These are phyloP conservation scores for Asterochloris erici DNA, from an alignment of 139 green algal genomes.

Conservation along the genomic window DNA sequence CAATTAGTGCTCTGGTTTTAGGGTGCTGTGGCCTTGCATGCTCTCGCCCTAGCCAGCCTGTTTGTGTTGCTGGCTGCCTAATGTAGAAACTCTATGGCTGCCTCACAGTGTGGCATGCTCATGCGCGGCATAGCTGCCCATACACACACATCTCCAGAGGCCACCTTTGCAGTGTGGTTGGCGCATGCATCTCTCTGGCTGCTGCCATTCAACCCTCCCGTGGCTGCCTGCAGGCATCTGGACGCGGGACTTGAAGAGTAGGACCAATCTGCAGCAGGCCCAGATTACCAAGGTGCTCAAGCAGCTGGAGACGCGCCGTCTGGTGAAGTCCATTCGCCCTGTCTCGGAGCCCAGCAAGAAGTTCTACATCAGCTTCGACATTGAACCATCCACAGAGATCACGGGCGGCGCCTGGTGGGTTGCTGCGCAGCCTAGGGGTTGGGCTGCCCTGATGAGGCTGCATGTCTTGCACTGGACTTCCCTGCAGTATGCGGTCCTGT, in stretches of 20 bases:
- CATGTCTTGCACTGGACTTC: no score
- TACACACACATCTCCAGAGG: background rate
- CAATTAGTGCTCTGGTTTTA: no score
- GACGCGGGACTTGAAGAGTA: slow-evolving; percentile 87
- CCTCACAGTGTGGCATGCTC: no score
- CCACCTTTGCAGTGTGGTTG: background rate
- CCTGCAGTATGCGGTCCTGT: no score
- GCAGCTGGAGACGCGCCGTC: slow-evolving; percentile 66
- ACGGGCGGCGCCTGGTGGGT: slow-evolving; percentile 90
- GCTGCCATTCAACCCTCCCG: background rate
- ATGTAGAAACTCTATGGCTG: no score
- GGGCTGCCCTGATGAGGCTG: background rate
- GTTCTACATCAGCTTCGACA: slow-evolving; percentile 91
- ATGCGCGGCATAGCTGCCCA: background rate
- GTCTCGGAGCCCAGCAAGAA: slow-evolving; percentile 74
- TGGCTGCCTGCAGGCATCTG: slow-evolving; percentile 70
- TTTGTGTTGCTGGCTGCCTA: no score
- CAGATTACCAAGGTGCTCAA: slow-evolving; percentile 93
- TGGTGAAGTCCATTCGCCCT: slow-evolving; percentile 90
- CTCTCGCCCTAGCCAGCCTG: no score
- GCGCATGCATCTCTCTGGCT: background rate
- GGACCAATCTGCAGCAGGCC: slow-evolving; percentile 82
- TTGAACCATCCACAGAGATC: slow-evolving; percentile 88
- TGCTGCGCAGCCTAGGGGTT: background rate
- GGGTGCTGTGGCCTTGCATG: no score